A percentile compares a stretch with the other conserved stretches of the same genome.
phyloP scores from a whole-genome alignment of 257 asterid species.

The Nicotiana sylvestris region DNA sequence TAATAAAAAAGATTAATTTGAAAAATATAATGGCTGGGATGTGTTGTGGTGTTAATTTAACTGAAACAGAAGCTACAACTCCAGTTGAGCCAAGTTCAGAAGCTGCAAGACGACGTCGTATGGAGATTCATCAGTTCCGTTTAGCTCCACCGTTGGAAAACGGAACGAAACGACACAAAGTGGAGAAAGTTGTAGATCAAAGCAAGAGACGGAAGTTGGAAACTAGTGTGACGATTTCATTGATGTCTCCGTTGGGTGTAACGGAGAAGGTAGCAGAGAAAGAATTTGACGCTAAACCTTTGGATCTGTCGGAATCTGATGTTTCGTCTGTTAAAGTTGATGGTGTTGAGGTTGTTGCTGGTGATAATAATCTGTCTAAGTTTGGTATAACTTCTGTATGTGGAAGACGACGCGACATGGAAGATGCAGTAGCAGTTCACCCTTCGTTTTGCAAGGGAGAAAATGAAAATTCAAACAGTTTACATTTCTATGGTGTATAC shows the following conservation, averaged over 20 bases:
- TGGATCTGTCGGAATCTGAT: slow-evolving; percentile 9
- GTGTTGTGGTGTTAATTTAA: slow-evolving; percentile 54
- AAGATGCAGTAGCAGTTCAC: slow-evolving; percentile 72
- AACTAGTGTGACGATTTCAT: neutral
- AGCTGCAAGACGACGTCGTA: slow-evolving; percentile 58
- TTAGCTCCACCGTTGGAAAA: slow-evolving; percentile 43
- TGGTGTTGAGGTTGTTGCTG: neutral
- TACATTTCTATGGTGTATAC: slow-evolving; percentile 78
- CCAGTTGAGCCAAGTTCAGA: slow-evolving; percentile 60
- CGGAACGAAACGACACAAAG: slow-evolving; percentile 40
- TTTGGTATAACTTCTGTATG: slow-evolving; percentile 74
- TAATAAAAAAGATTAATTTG: neutral
- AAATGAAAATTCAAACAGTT: slow-evolving; percentile 10
- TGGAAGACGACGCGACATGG: slow-evolving; percentile 91
- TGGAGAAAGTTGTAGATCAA: slow-evolving; percentile 26
- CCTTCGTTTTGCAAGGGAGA: slow-evolving; percentile 34
- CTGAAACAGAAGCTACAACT: slow-evolving; percentile 59
- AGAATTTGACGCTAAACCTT: neutral
- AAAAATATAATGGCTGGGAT: slow-evolving; percentile 55
- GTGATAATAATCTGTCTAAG: slow-evolving; percentile 33
- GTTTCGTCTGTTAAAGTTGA: neutral
- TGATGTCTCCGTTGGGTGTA: neutral
- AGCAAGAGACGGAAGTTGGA: neutral
- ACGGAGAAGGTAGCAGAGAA: slow-evolving; percentile 11
- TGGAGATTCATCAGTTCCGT: slow-evolving; percentile 73